Evolutionary conservation across 2,329 filamentous ascomycete species (phyloP), one percentile per base, ranked within the genome.

Genomic region (Cercospora berteroae): DNA sequence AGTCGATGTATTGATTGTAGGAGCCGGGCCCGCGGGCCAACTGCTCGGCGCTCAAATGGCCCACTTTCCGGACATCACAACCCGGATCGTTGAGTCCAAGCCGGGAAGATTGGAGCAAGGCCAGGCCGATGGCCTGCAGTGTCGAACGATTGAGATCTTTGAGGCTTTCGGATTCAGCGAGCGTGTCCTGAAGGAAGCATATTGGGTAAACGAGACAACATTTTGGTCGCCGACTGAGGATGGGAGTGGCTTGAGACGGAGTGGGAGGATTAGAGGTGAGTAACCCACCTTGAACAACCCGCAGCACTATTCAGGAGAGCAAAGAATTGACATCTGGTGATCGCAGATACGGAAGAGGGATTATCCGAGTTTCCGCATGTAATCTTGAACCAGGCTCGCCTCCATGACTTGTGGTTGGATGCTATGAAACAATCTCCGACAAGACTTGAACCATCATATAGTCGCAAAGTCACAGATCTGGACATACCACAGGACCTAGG

Each of bases 91-190:
- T 52, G 77, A 78, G 50, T 64, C 73, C 4, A 77, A 76, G 58
- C 72, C 71, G 23, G 75, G 74, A 5, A 72, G 73, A 8, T 65
- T 78, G 3, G 67, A 75, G 64, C 74, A 77, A 64, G 77, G 78
- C 25, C 82, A 84, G 70, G 83, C 83, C 1, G 84, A 85, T 70
- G 86, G 86, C 1, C 80, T 90, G 2, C 87, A 91, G 77, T 86
- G 85, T 69, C 86, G 89, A 1, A 90, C 88, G 0, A 81, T 91
- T 1, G 88, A 93, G 77, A 90, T 92, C n/a, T 86, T 92, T 64
- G 88, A 93, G 72, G 88, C 86, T 60, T 90, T 93, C 71, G 89
- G 87, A 0, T 86, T 93, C 66, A 87, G 82, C 2, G 85, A 91
- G 69, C 80, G 85, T 4, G 85, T 84, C 1, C 88, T 87, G 85